Evolutionary conservation across 2,329 filamentous ascomycete species (phyloP), one percentile per base, ranked within the genome.

Genomic region (Diaporthe citriasiana): DNA sequence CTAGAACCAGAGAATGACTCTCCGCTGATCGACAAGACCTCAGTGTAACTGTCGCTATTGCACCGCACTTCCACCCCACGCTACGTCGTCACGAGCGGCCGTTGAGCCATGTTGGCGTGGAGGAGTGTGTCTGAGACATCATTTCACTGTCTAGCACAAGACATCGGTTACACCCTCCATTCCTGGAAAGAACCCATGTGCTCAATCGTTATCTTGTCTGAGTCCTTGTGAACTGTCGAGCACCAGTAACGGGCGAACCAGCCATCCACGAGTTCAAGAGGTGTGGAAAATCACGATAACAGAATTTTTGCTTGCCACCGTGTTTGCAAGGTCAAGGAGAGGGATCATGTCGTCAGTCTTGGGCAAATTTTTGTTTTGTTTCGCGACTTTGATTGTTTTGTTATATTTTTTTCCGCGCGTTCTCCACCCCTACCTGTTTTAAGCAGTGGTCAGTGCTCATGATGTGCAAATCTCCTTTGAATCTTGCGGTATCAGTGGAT

Each of bases 391-490:
- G n/a, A n/a, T 71, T 59, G 12, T 27, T 40, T n/a, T 60, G n/a
- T 42, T n/a, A 33, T 25, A 3, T 25, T 63, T 70, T 71, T 71
- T 59, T 42, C 42, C 59, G 51, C 71, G 30, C 63, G 53, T 45
- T 56, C 51, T 59, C 35, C 42, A 66, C 38, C 10, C 45, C 56
- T 53, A 56, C 60, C 51, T 56, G 40, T 50, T 73, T 73, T 70
- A 73, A 73, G 71, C 65, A 70, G 47, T 73, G 71, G 71, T 73
- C 71, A 73, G 71, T 73, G 71, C 71, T 70, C 42, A 45, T 25
- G 40, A 70, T 70, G 10, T 51, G 53, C 60, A 30, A 35, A 73
- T 63, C 71, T 66, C 71, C 55, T 55, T 59, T 19, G 12, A 25
- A 63, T 50, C 70, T 57, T 33, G 69, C 42, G 42, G 69, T 35